Conservation (phyloP, 1,139 yeast species). For the Yamadazyma mexicana region DNA sequence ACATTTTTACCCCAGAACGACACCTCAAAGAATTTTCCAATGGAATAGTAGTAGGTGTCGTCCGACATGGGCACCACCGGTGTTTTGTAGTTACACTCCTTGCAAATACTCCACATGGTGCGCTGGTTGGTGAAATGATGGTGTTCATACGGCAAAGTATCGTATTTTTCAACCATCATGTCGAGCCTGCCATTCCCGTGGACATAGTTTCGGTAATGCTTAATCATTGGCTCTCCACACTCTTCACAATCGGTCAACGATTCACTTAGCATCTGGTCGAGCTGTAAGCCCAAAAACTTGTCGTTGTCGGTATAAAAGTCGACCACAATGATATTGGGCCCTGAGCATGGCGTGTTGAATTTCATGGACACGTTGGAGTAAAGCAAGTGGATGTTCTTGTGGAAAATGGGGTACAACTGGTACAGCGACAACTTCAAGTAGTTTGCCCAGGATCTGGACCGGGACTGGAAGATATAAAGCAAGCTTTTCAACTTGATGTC, state of each 20-base stretch:
- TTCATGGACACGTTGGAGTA: slow-evolving; percentile 82
- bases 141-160: slow-evolving; percentile 57
- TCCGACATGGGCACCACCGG: slow-evolving; percentile 88
- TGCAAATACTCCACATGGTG: slow-evolving; percentile 91
- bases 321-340: slow-evolving; percentile 79
- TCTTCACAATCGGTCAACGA: slow-evolving; percentile 71
- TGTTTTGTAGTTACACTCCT: slow-evolving; percentile 69
- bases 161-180: slow-evolving; percentile 62
- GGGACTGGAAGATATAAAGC: slow-evolving; percentile 11
- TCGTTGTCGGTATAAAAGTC: slow-evolving; percentile 93
- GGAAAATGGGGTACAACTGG: slow-evolving; percentile 52
- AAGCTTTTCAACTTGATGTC: slow-evolving; percentile 29
- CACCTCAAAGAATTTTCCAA: slow-evolving; percentile 89
- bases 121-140: slow-evolving; percentile 52
- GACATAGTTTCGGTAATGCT: slow-evolving; percentile 85
- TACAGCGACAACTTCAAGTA: slow-evolving; percentile 39
- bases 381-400: slow-evolving; percentile 74
- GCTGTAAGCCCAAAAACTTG: slow-evolving; percentile 82
- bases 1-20: slow-evolving; percentile 72
- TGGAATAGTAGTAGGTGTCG: slow-evolving; percentile 84
- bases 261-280: slow-evolving; percentile 77
- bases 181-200: slow-evolving; percentile 86
- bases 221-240: slow-evolving; percentile 70
- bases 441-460: slow-evolving; percentile 43
- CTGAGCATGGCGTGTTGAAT: slow-evolving; percentile 89